A percentile compares a stretch with the other conserved stretches of the same genome.
Evolutionary conservation across 495 filamentous ascomycete genomes (phyloP).

Genomic region (Hypoxylon fuscum): DNA sequence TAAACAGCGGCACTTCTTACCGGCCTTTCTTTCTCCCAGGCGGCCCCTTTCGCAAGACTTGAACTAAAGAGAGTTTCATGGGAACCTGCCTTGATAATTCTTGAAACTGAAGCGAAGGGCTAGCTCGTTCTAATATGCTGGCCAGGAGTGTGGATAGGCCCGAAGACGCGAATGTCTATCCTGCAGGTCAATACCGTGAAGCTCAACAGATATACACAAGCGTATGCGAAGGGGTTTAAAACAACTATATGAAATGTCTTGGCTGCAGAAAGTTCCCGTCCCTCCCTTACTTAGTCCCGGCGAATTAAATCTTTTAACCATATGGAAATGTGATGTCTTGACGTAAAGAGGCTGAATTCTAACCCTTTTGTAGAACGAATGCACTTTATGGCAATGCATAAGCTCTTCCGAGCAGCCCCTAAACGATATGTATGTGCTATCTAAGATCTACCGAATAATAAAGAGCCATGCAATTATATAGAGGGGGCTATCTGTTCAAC

Average conservation of each 20-base stretch:
- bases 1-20: conserved; percentile 1
- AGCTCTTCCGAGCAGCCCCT: conserved; percentile 8
- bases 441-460: conserved; percentile 20
- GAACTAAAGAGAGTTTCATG: background rate
- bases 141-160: conserved; percentile 14
- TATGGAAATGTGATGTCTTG: conserved; percentile 23
- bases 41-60: background rate
- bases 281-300: conserved; percentile 3
- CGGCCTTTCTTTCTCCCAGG: background rate
- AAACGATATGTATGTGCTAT: conserved; percentile 1
- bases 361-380: conserved; percentile 5
- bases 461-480: conserved; percentile 29
- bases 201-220: conserved; percentile 6
- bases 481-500: conserved; percentile 23
- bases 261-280: conserved; percentile 33
- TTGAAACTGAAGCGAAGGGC: background rate
- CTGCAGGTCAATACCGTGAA: conserved; percentile 34
- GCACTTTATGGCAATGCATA: conserved; percentile 1
- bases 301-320: conserved; percentile 21
- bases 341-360: conserved; percentile 40
- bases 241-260: conserved; percentile 26
- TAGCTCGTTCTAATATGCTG: conserved; percentile 1
- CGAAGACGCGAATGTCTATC: conserved; percentile 3
- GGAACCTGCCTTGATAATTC: background rate
- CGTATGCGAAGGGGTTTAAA: conserved; percentile 3